These are phyloP conservation scores for Alternaria alternata DNA, from an alignment of 2,329 filamentous ascomycete species.

Conservation along the genomic window DNA sequence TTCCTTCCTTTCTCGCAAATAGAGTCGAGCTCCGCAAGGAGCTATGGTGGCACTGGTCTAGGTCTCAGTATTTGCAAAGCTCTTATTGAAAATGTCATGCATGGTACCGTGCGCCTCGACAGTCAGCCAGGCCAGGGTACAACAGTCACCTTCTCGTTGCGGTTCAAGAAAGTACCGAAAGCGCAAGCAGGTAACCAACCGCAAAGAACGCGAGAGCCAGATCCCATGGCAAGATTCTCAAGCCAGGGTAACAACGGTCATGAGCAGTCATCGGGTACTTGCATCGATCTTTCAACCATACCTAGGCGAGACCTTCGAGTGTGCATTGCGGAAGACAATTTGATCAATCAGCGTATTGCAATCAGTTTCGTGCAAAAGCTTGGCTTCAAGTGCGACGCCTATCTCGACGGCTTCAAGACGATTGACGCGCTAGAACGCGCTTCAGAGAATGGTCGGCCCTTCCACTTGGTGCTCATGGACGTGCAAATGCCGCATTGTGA, in stretches of 20 bases:
- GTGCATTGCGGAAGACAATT: conserved; percentile 94
- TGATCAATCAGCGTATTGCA: conserved; percentile 93
- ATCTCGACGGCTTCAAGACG: conserved; percentile 87
- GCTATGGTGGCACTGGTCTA: conserved; percentile 90
- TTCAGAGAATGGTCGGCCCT: conserved; percentile 75
- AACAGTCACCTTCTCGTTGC: conserved; percentile 79
- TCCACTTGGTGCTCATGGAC: conserved; percentile 94
- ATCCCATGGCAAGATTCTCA: conserved; percentile 66
- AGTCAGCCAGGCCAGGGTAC: conserved; percentile 77
- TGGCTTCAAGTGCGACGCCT: conserved; percentile 86
- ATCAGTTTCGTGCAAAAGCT: conserved; percentile 88
- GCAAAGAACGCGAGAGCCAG: conserved; percentile 54
- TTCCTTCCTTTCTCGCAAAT: conserved; percentile 95
- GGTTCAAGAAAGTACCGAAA: conserved; percentile 81
- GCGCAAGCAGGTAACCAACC: conserved; percentile 60
- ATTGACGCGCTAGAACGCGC: conserved; percentile 83
- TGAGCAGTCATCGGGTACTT: conserved; percentile 46
- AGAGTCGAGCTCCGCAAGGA: conserved; percentile 86
- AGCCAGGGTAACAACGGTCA: conserved; percentile 56
- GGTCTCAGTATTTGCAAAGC: conserved; percentile 95
- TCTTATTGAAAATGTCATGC: conserved; percentile 90
- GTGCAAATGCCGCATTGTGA: conserved; percentile 95
- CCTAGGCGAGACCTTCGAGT: conserved; percentile 81
- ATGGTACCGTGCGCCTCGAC: conserved; percentile 82
- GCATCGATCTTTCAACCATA: conserved; percentile 68